Percentiles rank a stretch among this genome's conserved stretches.
phyloP scores from a whole-genome alignment of 257 asterid species.

The Cordia subcordata region DNA sequence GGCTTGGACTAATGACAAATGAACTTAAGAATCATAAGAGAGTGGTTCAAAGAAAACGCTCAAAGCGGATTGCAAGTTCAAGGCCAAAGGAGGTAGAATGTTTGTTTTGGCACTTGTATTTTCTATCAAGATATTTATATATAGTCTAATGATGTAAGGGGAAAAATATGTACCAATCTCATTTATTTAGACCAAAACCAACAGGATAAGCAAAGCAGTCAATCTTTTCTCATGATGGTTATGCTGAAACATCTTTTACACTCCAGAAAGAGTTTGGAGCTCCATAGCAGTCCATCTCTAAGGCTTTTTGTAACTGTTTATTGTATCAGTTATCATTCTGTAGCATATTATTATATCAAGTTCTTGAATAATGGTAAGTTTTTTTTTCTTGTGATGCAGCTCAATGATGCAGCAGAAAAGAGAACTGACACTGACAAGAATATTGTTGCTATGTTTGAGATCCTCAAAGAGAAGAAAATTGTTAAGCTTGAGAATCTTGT shows the following conservation, averaged over 20 bases:
- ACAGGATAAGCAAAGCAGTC: no score
- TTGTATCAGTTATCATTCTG: background rate
- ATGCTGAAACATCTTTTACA: no score
- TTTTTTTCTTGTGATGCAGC: slow-evolving; percentile 17
- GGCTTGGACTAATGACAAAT: slow-evolving; percentile 45
- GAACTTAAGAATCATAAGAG: slow-evolving; percentile 27
- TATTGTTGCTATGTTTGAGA: slow-evolving; percentile 34
- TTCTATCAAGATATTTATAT: background rate
- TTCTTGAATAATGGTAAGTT: background rate
- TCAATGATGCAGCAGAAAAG: slow-evolving; percentile 21
- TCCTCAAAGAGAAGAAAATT: slow-evolving; percentile 26
- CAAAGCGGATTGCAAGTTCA: slow-evolving; percentile 9
- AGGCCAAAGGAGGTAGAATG: slow-evolving; percentile 32
- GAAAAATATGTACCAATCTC: no score
- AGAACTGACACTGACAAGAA: slow-evolving; percentile 34
- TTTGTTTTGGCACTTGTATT: background rate
- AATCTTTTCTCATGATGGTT: no score
- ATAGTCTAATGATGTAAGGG: no score
- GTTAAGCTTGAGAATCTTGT: slow-evolving; percentile 42
- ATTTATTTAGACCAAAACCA: no score
- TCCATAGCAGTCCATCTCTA: no score
- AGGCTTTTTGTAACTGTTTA: no score
- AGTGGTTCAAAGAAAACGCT: slow-evolving; percentile 11
- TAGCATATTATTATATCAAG: background rate
- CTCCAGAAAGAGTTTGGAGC: no score